These are phyloP conservation scores for Neolentinus lepideus DNA, from an alignment of 1,284 basidiomycete genomes.

Conservation along the genomic window DNA sequence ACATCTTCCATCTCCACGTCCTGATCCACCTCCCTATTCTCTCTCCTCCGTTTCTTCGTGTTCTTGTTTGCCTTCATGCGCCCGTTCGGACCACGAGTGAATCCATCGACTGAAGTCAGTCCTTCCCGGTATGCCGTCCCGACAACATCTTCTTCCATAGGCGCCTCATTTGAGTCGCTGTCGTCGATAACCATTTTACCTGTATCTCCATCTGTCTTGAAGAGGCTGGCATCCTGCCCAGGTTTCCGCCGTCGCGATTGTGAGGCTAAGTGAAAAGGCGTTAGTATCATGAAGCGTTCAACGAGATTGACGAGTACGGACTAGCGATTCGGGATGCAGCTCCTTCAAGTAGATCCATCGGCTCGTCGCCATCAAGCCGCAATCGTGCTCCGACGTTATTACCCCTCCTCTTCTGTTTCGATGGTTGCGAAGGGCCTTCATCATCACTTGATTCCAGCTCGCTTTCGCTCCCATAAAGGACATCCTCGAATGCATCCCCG, in stretches of 20 bases:
- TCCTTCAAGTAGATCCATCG: slow-evolving; percentile 91
- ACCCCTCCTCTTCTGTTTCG: slow-evolving; percentile 28
- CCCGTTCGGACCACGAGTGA: slow-evolving; percentile 78
- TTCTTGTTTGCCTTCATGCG: slow-evolving; percentile 96
- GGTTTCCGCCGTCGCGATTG: slow-evolving; percentile 45
- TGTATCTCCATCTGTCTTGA: slow-evolving; percentile 80
- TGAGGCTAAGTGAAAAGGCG: background rate
- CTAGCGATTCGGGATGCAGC: slow-evolving; percentile 73
- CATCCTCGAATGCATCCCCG: slow-evolving; percentile 93
- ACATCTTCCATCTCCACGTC: slow-evolving; percentile 72
- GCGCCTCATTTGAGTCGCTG: slow-evolving; percentile 35
- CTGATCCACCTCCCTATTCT: slow-evolving; percentile 48
- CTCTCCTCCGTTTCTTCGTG: slow-evolving; percentile 80
- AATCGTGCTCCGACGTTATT: slow-evolving; percentile 51
- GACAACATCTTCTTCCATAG: slow-evolving; percentile 46
- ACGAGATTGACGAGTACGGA: slow-evolving; percentile 29
- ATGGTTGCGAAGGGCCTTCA: slow-evolving; percentile 24
- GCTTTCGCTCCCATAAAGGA: slow-evolving; percentile 90
- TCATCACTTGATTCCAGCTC: slow-evolving; percentile 75
- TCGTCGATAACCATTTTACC: slow-evolving; percentile 90
- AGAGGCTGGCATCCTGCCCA: slow-evolving; percentile 80
- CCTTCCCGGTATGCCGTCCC: slow-evolving; percentile 84
- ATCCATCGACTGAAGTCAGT: slow-evolving; percentile 82
- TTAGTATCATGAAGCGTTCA: background rate
- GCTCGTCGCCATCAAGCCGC: slow-evolving; percentile 87